These are phyloP conservation scores for Penicillium vulpinum DNA, from an alignment of 2,329 filamentous ascomycete species.

Conservation along the genomic window DNA sequence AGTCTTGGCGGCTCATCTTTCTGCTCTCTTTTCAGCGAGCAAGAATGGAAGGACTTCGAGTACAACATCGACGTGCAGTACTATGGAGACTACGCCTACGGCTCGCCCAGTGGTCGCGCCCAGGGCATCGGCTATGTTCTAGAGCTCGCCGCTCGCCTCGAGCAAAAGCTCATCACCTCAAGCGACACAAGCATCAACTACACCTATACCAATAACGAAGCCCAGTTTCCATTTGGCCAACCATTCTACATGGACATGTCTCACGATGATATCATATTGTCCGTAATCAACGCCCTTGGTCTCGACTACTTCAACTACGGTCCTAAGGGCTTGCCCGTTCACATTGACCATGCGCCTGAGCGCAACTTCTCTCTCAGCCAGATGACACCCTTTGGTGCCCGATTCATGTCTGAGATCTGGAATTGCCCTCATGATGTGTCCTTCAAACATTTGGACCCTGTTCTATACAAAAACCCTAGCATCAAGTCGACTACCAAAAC, in stretches of 20 bases:
- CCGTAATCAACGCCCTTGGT: conserved; percentile 53
- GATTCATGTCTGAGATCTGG: conserved; percentile 58
- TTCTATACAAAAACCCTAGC: conserved; percentile 40
- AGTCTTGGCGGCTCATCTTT: conserved; percentile 54
- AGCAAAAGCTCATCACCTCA: conserved; percentile 48
- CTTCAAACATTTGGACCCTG: conserved; percentile 28
- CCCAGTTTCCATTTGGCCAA: conserved; percentile 50
- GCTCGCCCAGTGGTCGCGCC: conserved; percentile 53
- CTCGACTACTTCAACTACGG: conserved; percentile 53
- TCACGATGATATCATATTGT: conserved; percentile 56
- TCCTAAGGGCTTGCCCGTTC: conserved; percentile 25
- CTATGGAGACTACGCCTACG: conserved; percentile 48
- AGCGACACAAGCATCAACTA: conserved; percentile 55
- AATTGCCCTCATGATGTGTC: conserved; percentile 43
- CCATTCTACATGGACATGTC: conserved; percentile 56
- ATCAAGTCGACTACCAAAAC: conserved; percentile 15
- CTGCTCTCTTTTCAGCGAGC: conserved; percentile 55
- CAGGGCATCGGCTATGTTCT: conserved; percentile 57
- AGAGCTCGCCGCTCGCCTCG: conserved; percentile 53
- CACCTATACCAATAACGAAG: conserved; percentile 48
- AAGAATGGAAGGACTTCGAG: conserved; percentile 58
- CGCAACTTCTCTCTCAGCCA: conserved; percentile 53
- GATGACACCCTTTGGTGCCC: conserved; percentile 57
- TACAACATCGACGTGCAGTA: conserved; percentile 55
- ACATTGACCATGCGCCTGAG: conserved; percentile 43